These are phyloP conservation scores for Apophysomyces elegans DNA, from an alignment of 371 early-diverging fungal species.

Conservation along the genomic window DNA sequence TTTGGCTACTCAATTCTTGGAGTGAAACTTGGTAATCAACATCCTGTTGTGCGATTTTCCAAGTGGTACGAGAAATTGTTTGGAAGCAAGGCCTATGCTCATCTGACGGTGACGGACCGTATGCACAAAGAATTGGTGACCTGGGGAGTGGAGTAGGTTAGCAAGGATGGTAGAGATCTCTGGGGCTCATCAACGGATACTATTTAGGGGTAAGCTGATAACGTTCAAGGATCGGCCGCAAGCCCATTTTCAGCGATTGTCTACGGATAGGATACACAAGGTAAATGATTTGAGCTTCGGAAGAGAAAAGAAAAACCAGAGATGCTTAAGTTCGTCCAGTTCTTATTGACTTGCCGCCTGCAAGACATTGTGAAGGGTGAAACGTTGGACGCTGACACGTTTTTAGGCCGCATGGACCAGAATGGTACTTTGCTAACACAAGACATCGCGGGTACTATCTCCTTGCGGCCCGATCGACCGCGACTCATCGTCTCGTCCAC, in stretches of 20 bases:
- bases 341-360: constrained; percentile 40
- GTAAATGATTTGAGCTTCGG: constrained; percentile 35
- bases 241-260: constrained; percentile 65
- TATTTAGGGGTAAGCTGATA: constrained; percentile 60
- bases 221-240: constrained; percentile 81
- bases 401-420: constrained; percentile 28
- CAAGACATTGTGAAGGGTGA: constrained; percentile 47
- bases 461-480: constrained; percentile 61
- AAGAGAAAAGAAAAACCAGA: constrained; percentile 8
- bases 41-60: constrained; percentile 62
- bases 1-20: constrained; percentile 90
- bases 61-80: constrained; percentile 76
- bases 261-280: constrained; percentile 59
- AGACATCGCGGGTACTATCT: constrained; percentile 25
- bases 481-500: constrained; percentile 87
- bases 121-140: constrained; percentile 75
- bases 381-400: constrained; percentile 26
- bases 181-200: not conserved
- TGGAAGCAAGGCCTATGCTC: constrained; percentile 77
- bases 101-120: constrained; percentile 87
- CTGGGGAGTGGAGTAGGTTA: constrained; percentile 61
- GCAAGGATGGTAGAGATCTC: not conserved
- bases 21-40: constrained; percentile 65
- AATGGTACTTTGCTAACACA: constrained; percentile 51
- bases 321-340: constrained; percentile 21